phyloP scores from a whole-genome alignment of 2,329 filamentous ascomycete genomes.

The Teratosphaeria epicoccoides region DNA sequence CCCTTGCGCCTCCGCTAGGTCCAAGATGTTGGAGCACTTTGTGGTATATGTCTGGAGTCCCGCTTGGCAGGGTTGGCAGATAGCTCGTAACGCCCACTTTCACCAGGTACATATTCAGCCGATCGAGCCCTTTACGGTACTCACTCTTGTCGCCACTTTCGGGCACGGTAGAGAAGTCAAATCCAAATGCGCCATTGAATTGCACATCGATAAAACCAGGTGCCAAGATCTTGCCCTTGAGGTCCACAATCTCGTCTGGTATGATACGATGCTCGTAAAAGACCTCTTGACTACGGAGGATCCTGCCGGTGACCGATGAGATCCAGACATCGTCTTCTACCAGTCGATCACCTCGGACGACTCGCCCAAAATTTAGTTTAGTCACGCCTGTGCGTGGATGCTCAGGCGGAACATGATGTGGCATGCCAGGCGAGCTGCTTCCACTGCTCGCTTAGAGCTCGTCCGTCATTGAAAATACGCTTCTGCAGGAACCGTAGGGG shows the following conservation, averaged over 20 bases:
- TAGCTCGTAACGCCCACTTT: conserved; percentile 80
- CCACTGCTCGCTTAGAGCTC: no score
- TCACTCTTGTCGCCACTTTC: conserved; percentile 36
- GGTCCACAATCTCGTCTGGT: conserved; percentile 66
- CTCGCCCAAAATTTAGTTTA: conserved; percentile 55
- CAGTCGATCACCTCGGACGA: conserved; percentile 57
- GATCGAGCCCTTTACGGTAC: conserved; percentile 62
- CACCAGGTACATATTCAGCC: conserved; percentile 61
- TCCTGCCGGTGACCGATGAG: conserved; percentile 68
- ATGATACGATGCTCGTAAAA: conserved; percentile 57
- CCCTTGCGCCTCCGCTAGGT: conserved; percentile 52
- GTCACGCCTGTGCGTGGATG: conserved; percentile 48
- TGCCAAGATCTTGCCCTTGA: conserved; percentile 71
- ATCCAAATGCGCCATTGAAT: conserved; percentile 84
- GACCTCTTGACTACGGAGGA: conserved; percentile 57
- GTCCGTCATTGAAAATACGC: no score
- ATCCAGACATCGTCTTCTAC: conserved; percentile 81
- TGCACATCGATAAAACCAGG: conserved; percentile 86
- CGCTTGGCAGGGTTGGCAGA: conserved; percentile 74
- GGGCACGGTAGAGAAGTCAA: conserved; percentile 79
- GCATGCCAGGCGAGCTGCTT: conserved; percentile 22
- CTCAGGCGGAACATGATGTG: conserved; percentile 29
- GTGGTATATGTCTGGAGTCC: conserved; percentile 70
- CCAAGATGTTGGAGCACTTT: conserved; percentile 68
- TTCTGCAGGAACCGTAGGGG: no score